phyloP scores from a whole-genome alignment of 331 rosid species.

The Erythrophleum ivorense region DNA sequence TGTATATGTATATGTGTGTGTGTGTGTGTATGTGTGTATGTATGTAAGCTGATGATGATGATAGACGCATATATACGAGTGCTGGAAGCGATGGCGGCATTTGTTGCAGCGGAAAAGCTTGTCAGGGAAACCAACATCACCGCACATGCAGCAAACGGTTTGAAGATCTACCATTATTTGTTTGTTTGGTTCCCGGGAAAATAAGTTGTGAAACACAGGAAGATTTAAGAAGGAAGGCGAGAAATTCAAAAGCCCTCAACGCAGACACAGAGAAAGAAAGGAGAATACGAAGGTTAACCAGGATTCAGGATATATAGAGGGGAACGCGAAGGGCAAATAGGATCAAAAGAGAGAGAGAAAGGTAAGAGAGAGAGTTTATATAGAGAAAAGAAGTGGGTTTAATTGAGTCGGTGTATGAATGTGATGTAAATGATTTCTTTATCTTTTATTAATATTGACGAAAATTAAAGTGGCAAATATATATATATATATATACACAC shows the following conservation, averaged over 20 bases:
- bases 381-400: slow-evolving; percentile 11
- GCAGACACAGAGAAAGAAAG: background rate
- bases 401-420: slow-evolving; percentile 42
- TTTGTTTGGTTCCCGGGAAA: slow-evolving; percentile 4
- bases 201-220: background rate
- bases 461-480: background rate
- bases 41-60: background rate
- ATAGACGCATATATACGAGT: slow-evolving; percentile 59
- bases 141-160: slow-evolving; percentile 95
- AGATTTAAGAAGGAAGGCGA: background rate
- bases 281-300: background rate
- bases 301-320: background rate
- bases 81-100: slow-evolving; percentile 87
- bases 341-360: background rate
- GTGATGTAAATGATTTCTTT: background rate
- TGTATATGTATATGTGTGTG: background rate
- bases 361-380: slow-evolving; percentile 26
- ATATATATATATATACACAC: too few relatives aligned
- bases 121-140: slow-evolving; percentile 91
- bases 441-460: background rate
- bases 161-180: slow-evolving; percentile 77
- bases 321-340: background rate
- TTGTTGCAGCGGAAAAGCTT: slow-evolving; percentile 94
- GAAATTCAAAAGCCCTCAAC: background rate
- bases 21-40: too few relatives aligned